A percentile compares a stretch with the other conserved stretches of the same genome.
Conservation (phyloP, 1,284 basidiomycete species). For the Cryptococcus wingfieldii region DNA sequence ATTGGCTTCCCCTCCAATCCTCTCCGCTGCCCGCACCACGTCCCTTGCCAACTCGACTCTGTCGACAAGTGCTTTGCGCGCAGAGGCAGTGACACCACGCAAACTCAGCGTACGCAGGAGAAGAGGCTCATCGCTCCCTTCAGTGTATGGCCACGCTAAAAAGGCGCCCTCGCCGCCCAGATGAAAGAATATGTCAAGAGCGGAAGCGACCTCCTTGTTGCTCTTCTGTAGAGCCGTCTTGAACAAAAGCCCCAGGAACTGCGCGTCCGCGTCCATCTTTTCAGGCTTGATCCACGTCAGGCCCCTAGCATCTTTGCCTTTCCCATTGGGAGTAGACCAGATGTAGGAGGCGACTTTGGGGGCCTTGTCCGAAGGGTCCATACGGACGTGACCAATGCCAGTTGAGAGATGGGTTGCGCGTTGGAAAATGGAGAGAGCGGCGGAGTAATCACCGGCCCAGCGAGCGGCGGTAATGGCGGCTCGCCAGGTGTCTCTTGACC, state of each 20-base stretch:
- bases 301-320: constrained; percentile 14
- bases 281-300: constrained; percentile 11
- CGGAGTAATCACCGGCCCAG: constrained; percentile 34
- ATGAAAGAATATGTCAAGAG: constrained; percentile 3
- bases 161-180: constrained; percentile 6
- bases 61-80: background rate
- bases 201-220: constrained; percentile 17
- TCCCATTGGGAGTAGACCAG: constrained; percentile 20
- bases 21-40: constrained; percentile 11
- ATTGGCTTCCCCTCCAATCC: constrained; percentile 1
- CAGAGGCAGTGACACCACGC: background rate
- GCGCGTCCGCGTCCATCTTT: constrained; percentile 10
- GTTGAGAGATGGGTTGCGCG: constrained; percentile 25
- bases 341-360: background rate
- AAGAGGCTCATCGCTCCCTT: background rate
- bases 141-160: background rate
- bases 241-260: constrained; percentile 24
- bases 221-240: constrained; percentile 23
- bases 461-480: constrained; percentile 26
- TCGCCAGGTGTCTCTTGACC: constrained; percentile 26
- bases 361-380: background rate
- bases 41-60: constrained; percentile 11
- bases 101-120: no score
- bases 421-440: constrained; percentile 27
- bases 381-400: background rate